A percentile compares a stretch with the other conserved stretches of the same genome.
phyloP scores from a whole-genome alignment of 345 rosid species.

The Corchorus capsularis region DNA sequence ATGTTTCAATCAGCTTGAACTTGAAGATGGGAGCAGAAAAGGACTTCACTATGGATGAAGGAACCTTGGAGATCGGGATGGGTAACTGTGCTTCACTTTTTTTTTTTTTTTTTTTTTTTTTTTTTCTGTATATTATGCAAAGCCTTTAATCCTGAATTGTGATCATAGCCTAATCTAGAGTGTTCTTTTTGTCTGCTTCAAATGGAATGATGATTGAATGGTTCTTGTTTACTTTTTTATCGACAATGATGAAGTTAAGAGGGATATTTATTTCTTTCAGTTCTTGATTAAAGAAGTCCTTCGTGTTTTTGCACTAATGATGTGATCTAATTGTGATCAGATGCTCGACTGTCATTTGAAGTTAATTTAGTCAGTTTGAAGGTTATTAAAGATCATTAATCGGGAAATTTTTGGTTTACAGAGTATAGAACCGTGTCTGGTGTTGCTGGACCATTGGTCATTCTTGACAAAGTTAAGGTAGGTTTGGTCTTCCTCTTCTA shows the following conservation, averaged over 20 bases:
- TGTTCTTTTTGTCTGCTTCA: background rate
- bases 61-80: constrained; percentile 81
- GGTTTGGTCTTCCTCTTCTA: background rate
- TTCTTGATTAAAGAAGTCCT: background rate
- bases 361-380: constrained; percentile 12
- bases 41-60: constrained; percentile 67
- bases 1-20: constrained; percentile 8
- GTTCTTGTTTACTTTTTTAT: background rate
- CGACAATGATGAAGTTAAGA: background rate
- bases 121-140: background rate
- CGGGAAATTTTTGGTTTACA: constrained; percentile 27
- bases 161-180: background rate
- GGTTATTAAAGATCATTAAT: constrained; percentile 16
- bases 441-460: constrained; percentile 93
- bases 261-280: background rate
- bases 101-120: too few species aligned
- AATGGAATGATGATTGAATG: background rate
- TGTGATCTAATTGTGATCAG: background rate
- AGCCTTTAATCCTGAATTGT: background rate
- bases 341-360: background rate
- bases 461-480: constrained; percentile 95
- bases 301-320: background rate
- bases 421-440: constrained; percentile 95
- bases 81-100: constrained; percentile 43
- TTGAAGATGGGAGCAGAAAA: constrained; percentile 57